phyloP scores from a whole-genome alignment of 306 rosid species.

The Rubus parviflorus region DNA sequence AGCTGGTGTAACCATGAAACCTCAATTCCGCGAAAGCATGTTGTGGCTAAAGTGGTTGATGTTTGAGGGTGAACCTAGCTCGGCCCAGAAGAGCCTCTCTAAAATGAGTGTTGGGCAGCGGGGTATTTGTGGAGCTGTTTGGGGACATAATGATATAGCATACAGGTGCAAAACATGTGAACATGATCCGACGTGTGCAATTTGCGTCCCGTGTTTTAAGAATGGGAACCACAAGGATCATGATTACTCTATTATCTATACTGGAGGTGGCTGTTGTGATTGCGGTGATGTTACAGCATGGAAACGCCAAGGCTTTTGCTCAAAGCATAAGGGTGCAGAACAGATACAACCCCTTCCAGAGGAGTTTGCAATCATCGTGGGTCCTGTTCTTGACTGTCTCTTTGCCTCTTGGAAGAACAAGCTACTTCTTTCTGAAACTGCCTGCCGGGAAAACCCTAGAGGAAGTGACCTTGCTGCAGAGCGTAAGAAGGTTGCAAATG shows the following conservation, averaged over 20 bases:
- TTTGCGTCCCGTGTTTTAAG: conserved; percentile 94
- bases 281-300: conserved; percentile 98
- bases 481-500: conserved; percentile 60
- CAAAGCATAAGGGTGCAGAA: conserved; percentile 84
- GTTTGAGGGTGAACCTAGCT: conserved; percentile 76
- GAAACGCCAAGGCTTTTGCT: conserved; percentile 96
- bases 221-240: conserved; percentile 82
- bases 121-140: conserved; percentile 93
- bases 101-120: conserved; percentile 67
- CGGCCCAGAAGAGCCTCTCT: conserved; percentile 51
- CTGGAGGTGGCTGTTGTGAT: conserved; percentile 94
- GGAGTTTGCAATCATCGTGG: conserved; percentile 50
- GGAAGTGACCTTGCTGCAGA: conserved; percentile 34
- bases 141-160: conserved; percentile 84
- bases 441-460: conserved; percentile 40
- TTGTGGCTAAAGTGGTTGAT: conserved; percentile 92
- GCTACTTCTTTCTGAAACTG: conserved; percentile 44
- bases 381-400: conserved; percentile 72
- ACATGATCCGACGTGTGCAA: conserved; percentile 91
- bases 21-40: conserved; percentile 60
- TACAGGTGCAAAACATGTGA: conserved; percentile 90
- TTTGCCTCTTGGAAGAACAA: conserved; percentile 66
- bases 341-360: conserved; percentile 78
- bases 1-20: conserved; percentile 35
- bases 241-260: conserved; percentile 77